Evolutionary conservation across 2,329 filamentous ascomycete genomes (phyloP), one percentile per base, ranked within the genome.

Genomic region (Fusarium secorum): DNA sequence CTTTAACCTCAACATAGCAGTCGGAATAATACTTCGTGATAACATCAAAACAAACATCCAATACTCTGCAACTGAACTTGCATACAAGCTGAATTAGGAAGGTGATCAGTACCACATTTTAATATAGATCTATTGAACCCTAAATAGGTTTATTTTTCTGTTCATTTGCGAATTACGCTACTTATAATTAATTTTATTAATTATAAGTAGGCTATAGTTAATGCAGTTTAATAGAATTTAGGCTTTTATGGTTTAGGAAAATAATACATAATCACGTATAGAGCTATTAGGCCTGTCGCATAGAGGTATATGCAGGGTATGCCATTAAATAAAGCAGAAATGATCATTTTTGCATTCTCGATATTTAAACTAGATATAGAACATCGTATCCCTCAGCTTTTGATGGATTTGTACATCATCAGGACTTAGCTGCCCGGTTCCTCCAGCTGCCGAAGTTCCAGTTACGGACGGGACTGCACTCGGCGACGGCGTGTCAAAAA

Each of bases 181-280:
- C 4, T 24, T 4, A 5, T 4, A 24, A 4, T 24, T 24, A 24
- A 24, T 24, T 24, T 24, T 24, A 24, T 24, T 24, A 35, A 11
- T 18, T 36, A 18, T 11, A 18, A 0, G 17, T 11, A 18, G 10
- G 10, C 35, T 36, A 10, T 15, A 10, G 6, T 10, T 15, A 10
- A 10, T 10, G 10, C 8, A 15, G 13, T 22, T 22, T 7, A 22
- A 11, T 10, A 4, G 2, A 0, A 22, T 22, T 10, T 4, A 41
- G 5, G n/a, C 9, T 15, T n/a, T 9, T 13, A 10, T 18, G 5
- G 0, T 4, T 24, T 1, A 13, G 0, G 10, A 24, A 24, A 11
- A 24, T 24, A 42, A 4, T 5, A 18, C 1, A 4, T 4, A 8
- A 13, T 13, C 3, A 1, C 8, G 24, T 18, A 4, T 1, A 18